phyloP scores from a whole-genome alignment of 345 rosid genomes.

The Acer yangbiense region DNA sequence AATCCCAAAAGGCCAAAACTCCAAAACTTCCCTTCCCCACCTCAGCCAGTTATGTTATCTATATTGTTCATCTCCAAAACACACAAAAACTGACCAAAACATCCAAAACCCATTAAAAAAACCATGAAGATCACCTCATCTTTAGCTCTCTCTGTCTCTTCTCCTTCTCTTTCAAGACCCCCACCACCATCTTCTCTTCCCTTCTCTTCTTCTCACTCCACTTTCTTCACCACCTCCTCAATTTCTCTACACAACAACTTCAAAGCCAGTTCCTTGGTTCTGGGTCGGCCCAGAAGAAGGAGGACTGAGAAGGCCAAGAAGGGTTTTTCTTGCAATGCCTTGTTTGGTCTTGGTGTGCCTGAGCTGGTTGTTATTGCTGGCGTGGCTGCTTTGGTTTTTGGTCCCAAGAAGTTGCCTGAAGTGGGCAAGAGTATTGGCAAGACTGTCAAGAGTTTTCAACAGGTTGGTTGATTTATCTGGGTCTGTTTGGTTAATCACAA shows the following conservation, averaged over 20 bases:
- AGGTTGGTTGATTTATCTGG: slow-evolving; percentile 48
- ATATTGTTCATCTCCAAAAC: slow-evolving; percentile 1
- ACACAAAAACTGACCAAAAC: slow-evolving; percentile 10
- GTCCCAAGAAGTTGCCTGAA: slow-evolving; percentile 96
- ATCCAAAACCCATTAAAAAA: slow-evolving; percentile 18
- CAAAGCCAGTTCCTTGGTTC: slow-evolving; percentile 32
- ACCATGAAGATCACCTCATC: slow-evolving; percentile 68
- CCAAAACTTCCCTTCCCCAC: neutral
- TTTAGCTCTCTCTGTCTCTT: slow-evolving; percentile 41
- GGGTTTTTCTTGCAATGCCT: slow-evolving; percentile 66
- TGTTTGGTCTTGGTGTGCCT: slow-evolving; percentile 95
- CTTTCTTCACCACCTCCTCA: slow-evolving; percentile 37
- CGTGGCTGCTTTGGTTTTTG: slow-evolving; percentile 86
- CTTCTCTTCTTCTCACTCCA: slow-evolving; percentile 58
- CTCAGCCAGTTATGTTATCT: slow-evolving; percentile 13
- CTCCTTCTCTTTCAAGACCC: slow-evolving; percentile 26
- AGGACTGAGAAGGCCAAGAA: slow-evolving; percentile 39
- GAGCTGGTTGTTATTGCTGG: slow-evolving; percentile 97
- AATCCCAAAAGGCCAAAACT: neutral
- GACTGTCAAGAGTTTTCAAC: slow-evolving; percentile 93
- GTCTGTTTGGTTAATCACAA: slow-evolving; percentile 17
- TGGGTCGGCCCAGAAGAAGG: slow-evolving; percentile 37
- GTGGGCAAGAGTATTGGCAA: slow-evolving; percentile 93
- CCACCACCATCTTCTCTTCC: slow-evolving; percentile 34
- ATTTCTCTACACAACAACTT: slow-evolving; percentile 21